A percentile compares a stretch with the other conserved stretches of the same genome.
These are phyloP conservation scores for Moesziomyces sp. DNA, from an alignment of 1,284 basidiomycete genomes.

Conservation along the genomic window DNA sequence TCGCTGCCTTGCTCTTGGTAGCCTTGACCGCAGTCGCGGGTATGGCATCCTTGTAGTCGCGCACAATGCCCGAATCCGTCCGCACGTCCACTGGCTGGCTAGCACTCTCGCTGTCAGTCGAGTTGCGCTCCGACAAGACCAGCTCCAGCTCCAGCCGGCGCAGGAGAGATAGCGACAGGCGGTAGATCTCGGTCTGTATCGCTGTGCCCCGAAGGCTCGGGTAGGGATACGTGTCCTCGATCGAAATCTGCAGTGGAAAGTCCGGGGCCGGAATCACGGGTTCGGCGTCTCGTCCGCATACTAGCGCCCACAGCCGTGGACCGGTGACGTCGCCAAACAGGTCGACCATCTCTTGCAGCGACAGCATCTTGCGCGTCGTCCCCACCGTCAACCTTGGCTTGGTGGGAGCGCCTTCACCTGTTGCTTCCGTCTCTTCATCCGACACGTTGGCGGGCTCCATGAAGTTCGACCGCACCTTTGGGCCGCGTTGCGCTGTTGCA, in stretches of 20 bases:
- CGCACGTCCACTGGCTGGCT: not conserved
- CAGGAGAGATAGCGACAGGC: conserved; percentile 46
- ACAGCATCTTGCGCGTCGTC: conserved; percentile 41
- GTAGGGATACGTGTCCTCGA: conserved; percentile 66
- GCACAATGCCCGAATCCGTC: conserved; percentile 22
- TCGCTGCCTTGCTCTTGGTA: not conserved
- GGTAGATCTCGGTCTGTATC: conserved; percentile 36
- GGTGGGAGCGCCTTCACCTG: not conserved
- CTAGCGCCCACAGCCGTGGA: conserved; percentile 57
- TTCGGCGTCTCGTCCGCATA: conserved; percentile 62
- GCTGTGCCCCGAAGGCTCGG: conserved; percentile 37
- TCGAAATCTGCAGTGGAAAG: conserved; percentile 66
- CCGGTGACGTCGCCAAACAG: conserved; percentile 60
- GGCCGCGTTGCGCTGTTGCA: not conserved
- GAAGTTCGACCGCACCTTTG: conserved; percentile 14
- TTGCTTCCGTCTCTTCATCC: conserved; percentile 20
- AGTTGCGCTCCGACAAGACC: conserved; percentile 1
- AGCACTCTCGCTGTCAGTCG: not conserved
- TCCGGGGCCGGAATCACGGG: conserved; percentile 64
- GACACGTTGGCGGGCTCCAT: conserved; percentile 21
- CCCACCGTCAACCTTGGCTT: conserved; percentile 31
- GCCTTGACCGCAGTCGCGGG: not conserved
- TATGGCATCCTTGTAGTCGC: conserved; percentile 27
- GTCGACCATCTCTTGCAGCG: conserved; percentile 24
- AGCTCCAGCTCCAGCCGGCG: conserved; percentile 60